Base-by-base conservation (phyloP, 2,329 filamentous ascomycete genomes). In the Botrytis sinoallii region DNA sequence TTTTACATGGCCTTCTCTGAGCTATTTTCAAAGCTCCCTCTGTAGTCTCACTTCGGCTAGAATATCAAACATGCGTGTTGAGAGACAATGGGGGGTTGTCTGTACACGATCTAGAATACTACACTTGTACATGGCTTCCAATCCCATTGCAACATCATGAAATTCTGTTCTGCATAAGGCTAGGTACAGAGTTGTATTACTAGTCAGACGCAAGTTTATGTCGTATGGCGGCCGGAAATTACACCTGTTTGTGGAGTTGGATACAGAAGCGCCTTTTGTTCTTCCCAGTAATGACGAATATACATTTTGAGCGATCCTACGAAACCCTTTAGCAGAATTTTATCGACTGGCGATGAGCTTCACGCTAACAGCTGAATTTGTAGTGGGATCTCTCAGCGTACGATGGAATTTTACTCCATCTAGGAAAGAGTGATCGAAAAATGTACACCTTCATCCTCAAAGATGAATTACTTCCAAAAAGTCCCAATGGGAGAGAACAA, bases 381-480 rank as follows among this genome's bases (percentile, higher is more conserved):
- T 83, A 83, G 38, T 92, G 91, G 87, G 87, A 96, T 78, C 82
- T 96, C 12, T 87, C 86, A 1, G 79, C 77, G 18, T 92, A 90
- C 77, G 86, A 89, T 64, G 92, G 92, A 4, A 82, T 94, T 38
- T 81, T 86, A 76, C 77, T 94, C 7, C 80, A 84, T 57, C 79
- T 92, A 22, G 79, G 79, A 10, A 81, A 84, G 64, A 84, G 85
- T 29, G 91, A 93, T 79, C 85, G 85, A 69, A 93, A 92, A 80
- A 85, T 84, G 32, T 96, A 95, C 81, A 93, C 92, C 0, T 83
- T 97, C 75, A 91, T 89, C 7, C 81, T 97, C 75, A 96, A 95
- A 82, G 91, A 96, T 80, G 85, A 88, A 72, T 80, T 93, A 5
- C 84, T 89, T 0, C 85, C 87, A 0, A 85, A 82, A 61, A 84